Evolutionary conservation across 768 basidiomycete species (phyloP), one percentile per base, ranked within the genome.

Genomic region (Candolleomyces eurysporus): DNA sequence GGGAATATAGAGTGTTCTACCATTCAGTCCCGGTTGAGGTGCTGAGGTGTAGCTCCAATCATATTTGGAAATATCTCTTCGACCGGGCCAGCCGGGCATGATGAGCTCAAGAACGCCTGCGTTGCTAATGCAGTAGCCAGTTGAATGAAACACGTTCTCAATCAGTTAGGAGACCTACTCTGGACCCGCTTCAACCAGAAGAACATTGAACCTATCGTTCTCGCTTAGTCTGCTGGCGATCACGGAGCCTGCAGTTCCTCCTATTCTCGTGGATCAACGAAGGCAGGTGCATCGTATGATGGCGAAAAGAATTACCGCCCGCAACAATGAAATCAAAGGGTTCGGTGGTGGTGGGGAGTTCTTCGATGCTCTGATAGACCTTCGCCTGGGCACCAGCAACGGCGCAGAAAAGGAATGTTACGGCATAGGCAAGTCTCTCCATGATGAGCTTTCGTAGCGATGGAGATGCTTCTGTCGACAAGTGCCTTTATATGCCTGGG

Each of bases 241-340:
- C 4, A 66, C 67, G 40, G 58, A 57, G 31, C 70, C 70, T 7
- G 65, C 68, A 19, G 68, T 66, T 4, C 70, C 70, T 40, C 52
- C 66, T 57, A 32, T 22, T 22, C 8, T 42, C 17, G 26, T 5
- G 17, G 22, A 17, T 59, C 39, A 40, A 31, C 26, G 31, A 19
- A 26, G n/a, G 32, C 31, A 3, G n/a, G 26, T 43, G 21, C 19
- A 16, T 16, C 7, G 11, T 19, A 11, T 14, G 22, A 48, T 16
- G 50, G 21, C 30, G 19, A n/a, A 11, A 43, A n/a, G 3, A 36
- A 26, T 57, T 19, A 63, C 65, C 65, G 40, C 65, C 65, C 39
- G 58, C 60, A 10, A 65, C 19, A 36, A 66, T 58, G 39, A 62
- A 66, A 40, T 66, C 65, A 45, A 59, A 66, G 4, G 63, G 42